Conservation (phyloP, 78 protist species). For the Speleostelium caveatum region DNA sequence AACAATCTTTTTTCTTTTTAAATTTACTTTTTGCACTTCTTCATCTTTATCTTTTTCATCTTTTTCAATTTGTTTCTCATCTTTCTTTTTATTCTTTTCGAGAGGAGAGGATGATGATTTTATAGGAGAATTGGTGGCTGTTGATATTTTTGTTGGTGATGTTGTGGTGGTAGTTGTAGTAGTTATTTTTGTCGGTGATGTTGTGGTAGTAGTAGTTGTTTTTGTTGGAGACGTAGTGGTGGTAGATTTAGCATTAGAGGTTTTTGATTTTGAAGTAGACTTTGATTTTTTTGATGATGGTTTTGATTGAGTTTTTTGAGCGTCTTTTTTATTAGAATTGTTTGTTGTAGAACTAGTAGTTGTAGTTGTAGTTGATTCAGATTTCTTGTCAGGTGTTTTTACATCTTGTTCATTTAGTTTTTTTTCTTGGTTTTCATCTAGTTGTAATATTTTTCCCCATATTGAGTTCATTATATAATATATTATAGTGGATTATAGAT, state of each 20-base stretch:
- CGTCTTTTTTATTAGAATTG: no score
- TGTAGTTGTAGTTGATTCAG: background rate
- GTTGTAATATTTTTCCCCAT: background rate
- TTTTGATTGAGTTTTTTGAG: no score
- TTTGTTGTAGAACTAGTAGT: background rate
- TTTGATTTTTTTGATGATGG: background rate
- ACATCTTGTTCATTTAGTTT: background rate
- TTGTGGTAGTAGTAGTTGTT: background rate
- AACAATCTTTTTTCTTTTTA: background rate
- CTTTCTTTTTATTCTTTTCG: background rate
- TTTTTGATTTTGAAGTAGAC: background rate
- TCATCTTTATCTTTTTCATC: background rate
- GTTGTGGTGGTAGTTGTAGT: background rate
- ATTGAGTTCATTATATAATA: background rate
- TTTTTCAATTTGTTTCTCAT: background rate
- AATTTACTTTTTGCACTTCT: background rate
- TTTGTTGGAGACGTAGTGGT: background rate
- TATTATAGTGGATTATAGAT: background rate
- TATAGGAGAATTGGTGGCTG: background rate
- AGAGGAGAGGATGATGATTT: background rate
- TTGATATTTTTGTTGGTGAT: background rate
- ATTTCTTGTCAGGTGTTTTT: background rate
- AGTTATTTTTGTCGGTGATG: background rate
- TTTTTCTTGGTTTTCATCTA: background rate
- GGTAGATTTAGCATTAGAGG: background rate